These are phyloP conservation scores for Corinectria fuckeliana DNA, from an alignment of 2,329 filamentous ascomycete species.

Conservation along the genomic window DNA sequence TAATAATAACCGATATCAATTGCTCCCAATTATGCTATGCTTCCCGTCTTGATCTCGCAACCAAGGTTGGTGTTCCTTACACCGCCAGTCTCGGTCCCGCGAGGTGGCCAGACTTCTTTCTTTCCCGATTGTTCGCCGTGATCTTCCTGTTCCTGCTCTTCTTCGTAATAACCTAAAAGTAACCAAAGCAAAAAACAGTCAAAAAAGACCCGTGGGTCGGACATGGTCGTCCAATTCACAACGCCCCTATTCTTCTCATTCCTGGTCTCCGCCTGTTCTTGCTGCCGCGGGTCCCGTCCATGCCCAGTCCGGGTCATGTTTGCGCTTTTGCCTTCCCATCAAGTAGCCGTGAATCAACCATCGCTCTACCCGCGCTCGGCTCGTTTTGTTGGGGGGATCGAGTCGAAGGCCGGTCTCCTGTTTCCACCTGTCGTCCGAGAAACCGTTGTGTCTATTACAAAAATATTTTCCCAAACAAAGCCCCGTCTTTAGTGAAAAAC, in stretches of 20 bases:
- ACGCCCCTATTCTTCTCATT: background rate
- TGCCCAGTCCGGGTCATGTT: slow-evolving; percentile 2
- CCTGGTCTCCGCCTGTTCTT: background rate
- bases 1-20: slow-evolving; percentile 1
- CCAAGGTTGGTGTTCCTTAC: slow-evolving; percentile 19
- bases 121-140: background rate
- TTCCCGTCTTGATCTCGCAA: background rate
- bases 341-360: background rate
- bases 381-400: background rate
- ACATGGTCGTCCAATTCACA: background rate
- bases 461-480: slow-evolving; percentile 14
- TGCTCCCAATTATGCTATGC: slow-evolving; percentile 21
- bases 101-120: slow-evolving; percentile 32
- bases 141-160: background rate
- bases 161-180: slow-evolving; percentile 9
- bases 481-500: slow-evolving; percentile 19
- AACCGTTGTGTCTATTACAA: slow-evolving; percentile 18
- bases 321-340: background rate
- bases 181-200: background rate
- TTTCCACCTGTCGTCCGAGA: slow-evolving; percentile 1
- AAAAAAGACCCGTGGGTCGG: background rate
- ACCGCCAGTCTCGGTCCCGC: slow-evolving; percentile 36
- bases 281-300: slow-evolving; percentile 2
- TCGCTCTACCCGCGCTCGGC: background rate
- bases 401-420: background rate